Evolutionary conservation across 306 rosid species (phyloP).

Genomic region (Purshia tridentata): DNA sequence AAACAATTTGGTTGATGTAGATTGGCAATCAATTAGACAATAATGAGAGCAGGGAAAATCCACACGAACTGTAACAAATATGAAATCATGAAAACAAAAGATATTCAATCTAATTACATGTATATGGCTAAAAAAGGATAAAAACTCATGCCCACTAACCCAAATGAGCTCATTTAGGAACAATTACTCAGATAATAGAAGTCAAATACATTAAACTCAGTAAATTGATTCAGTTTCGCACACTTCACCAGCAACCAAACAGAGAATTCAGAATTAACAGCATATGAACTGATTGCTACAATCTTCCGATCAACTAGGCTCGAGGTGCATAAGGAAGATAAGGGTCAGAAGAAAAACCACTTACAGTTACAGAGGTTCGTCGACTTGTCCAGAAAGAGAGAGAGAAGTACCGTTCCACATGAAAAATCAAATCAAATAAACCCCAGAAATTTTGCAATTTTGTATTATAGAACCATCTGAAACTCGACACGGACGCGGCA

Average conservation of each 20-base stretch:
- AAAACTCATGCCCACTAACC: background rate
- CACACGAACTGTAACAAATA: background rate
- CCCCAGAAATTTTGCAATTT: background rate
- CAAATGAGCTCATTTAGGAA: background rate
- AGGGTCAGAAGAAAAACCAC: background rate
- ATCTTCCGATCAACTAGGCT: background rate
- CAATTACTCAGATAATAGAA: background rate
- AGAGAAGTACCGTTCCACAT: background rate
- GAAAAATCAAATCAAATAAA: background rate
- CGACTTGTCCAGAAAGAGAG: background rate
- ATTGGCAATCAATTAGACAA: background rate
- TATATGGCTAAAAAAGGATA: background rate
- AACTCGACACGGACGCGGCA: conserved; percentile 20
- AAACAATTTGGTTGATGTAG: background rate
- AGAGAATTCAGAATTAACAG: background rate
- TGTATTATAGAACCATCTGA: background rate
- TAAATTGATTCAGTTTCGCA: background rate
- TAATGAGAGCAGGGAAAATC: background rate
- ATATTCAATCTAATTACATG: background rate
- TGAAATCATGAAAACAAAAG: background rate
- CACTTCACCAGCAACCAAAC: conserved; percentile 15
- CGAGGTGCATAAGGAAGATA: background rate
- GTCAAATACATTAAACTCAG: background rate
- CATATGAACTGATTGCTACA: background rate
- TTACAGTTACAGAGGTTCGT: conserved; percentile 11